A percentile compares a stretch with the other conserved stretches of the same genome.
These are phyloP conservation scores for Sphaerulina musiva DNA, from an alignment of 2,329 filamentous ascomycete species.

Conservation along the genomic window DNA sequence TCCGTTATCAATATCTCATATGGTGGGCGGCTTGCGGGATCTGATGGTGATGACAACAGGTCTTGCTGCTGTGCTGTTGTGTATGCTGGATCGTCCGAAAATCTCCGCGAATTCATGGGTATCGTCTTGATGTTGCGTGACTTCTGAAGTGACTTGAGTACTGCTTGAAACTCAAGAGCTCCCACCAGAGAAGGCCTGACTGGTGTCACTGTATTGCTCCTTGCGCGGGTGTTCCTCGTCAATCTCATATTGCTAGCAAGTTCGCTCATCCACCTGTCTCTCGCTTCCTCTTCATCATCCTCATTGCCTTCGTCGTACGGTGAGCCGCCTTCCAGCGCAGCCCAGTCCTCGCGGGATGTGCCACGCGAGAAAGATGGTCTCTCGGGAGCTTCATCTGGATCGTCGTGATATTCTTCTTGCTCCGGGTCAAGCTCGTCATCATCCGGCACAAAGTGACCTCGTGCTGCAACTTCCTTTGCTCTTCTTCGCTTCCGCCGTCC, in stretches of 20 bases:
- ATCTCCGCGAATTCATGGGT: conserved; percentile 61
- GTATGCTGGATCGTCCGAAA: conserved; percentile 57
- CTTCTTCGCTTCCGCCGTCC: conserved; percentile 56
- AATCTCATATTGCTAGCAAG: conserved; percentile 91
- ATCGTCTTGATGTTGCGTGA: conserved; percentile 69
- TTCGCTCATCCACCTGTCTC: conserved; percentile 64
- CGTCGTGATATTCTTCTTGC: conserved; percentile 46
- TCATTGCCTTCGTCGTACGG: conserved; percentile 50
- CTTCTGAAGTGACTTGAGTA: conserved; percentile 77
- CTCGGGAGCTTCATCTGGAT: conserved; percentile 44
- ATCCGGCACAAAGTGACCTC: conserved; percentile 63
- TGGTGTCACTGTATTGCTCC: conserved; percentile 68
- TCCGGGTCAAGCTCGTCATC: conserved; percentile 49
- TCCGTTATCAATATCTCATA: conserved; percentile 18
- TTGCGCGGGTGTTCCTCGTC: conserved; percentile 58
- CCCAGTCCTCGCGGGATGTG: conserved; percentile 57
- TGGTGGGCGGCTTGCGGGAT: conserved; percentile 32
- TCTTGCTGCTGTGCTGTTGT: conserved; percentile 43
- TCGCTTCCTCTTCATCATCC: conserved; percentile 58
- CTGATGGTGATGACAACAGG: conserved; percentile 43
- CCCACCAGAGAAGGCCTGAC: conserved; percentile 91
- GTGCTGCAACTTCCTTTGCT: conserved; percentile 62
- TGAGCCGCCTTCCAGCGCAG: conserved; percentile 51
- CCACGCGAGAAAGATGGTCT: conserved; percentile 37
- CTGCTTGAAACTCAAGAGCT: conserved; percentile 85